Evolutionary conservation across 78 protist genomes (phyloP).

Genomic region (Dictyostelium brefeldianum): DNA sequence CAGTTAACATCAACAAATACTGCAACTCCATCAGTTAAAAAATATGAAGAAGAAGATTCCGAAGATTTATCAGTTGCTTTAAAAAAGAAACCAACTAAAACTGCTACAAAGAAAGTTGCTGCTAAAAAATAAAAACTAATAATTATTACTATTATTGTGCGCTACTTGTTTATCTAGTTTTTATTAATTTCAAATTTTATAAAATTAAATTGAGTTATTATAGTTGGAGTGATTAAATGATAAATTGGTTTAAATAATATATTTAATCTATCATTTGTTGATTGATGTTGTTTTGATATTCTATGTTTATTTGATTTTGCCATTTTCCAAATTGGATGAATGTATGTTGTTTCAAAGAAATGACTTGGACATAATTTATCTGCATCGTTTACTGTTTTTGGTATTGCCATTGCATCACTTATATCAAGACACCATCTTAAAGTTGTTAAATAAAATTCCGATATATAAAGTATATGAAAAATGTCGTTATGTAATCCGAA

Average conservation of each 20-base stretch:
- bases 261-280: neutral
- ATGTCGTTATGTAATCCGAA: neutral
- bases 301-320: neutral
- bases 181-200: neutral
- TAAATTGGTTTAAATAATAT: neutral
- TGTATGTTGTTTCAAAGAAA: constrained; percentile 7
- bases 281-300: neutral
- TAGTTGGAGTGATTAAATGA: neutral
- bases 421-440: constrained; percentile 12
- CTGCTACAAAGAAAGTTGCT: constrained; percentile 30
- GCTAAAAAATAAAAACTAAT: constrained; percentile 32
- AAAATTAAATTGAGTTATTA: neutral
- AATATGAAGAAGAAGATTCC: constrained; percentile 51
- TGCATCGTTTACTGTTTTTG: neutral
- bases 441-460: neutral
- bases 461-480: neutral
- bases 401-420: constrained; percentile 1
- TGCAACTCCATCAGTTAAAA: neutral
- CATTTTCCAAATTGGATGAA: constrained; percentile 27
- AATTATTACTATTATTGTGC: neutral
- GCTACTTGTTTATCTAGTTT: neutral
- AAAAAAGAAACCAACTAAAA: constrained; percentile 19
- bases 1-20: constrained; percentile 5
- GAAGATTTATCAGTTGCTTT: constrained; percentile 72
- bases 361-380: neutral